phyloP scores from a whole-genome alignment of 2,329 filamentous ascomycete genomes.

The Teratosphaeria pseudoeucalypti region DNA sequence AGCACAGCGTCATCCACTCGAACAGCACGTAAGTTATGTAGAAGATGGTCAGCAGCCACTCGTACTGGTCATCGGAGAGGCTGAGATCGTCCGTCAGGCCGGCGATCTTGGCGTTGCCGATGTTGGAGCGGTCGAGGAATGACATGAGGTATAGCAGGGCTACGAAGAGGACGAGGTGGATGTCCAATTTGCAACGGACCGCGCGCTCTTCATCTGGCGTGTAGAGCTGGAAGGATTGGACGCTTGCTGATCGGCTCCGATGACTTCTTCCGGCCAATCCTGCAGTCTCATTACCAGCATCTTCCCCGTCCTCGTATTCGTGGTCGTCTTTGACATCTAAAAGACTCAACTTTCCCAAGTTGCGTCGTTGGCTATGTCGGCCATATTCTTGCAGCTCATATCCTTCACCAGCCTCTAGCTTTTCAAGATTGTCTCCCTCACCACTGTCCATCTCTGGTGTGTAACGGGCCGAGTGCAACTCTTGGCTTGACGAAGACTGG shows the following conservation, averaged over 20 bases:
- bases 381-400: constrained; percentile 16
- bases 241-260: constrained; percentile 10
- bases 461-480: constrained; percentile 5
- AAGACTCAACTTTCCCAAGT: background rate
- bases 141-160: constrained; percentile 73
- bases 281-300: constrained; percentile 7
- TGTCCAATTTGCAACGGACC: constrained; percentile 56
- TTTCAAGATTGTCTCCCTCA: constrained; percentile 9
- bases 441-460: constrained; percentile 16
- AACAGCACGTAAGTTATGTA: constrained; percentile 56
- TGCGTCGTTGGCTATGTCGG: background rate
- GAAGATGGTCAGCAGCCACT: constrained; percentile 53
- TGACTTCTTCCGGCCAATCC: constrained; percentile 13
- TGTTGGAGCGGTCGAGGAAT: constrained; percentile 9
- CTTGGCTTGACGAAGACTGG: constrained; percentile 1
- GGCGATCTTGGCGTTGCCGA: constrained; percentile 52
- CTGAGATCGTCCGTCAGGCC: constrained; percentile 45
- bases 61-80: constrained; percentile 47
- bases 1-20: constrained; percentile 53
- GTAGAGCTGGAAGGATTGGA: constrained; percentile 42
- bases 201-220: constrained; percentile 53
- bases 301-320: constrained; percentile 10
- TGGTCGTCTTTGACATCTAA: constrained; percentile 18
- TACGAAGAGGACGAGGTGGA: constrained; percentile 67
- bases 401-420: constrained; percentile 12